Conservation (phyloP, 108 stramenopile species). For the Pseudonitzschia delicatissima region DNA sequence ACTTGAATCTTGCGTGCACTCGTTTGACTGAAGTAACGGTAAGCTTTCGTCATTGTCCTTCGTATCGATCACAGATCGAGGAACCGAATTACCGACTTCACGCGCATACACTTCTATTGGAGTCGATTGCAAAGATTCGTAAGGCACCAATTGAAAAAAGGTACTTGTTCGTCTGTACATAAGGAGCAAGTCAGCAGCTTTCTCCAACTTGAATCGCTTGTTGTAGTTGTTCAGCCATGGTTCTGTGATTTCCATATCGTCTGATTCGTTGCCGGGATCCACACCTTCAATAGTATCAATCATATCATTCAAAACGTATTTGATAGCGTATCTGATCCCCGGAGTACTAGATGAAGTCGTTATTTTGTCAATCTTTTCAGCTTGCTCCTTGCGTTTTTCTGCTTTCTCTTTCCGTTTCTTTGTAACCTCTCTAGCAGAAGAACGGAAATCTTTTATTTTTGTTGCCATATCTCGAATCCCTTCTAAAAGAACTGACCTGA, state of each 20-base stretch:
- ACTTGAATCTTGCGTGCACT: neutral
- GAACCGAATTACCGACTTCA: constrained; percentile 83
- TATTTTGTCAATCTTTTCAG: constrained; percentile 11
- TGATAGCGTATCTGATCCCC: constrained; percentile 9
- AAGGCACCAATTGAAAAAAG: constrained; percentile 74
- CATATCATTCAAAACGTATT: constrained; percentile 21
- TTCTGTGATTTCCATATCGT: constrained; percentile 8
- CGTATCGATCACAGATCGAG: constrained; percentile 39
- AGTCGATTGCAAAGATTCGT: constrained; percentile 64
- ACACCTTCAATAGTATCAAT: constrained; percentile 22
- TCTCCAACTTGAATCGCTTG: constrained; percentile 69
- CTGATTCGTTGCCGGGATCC: neutral
- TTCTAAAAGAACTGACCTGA: constrained; percentile 53
- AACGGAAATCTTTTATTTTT: constrained; percentile 44
- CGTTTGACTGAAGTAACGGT: neutral
- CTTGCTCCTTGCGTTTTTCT: constrained; percentile 6
- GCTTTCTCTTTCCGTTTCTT: constrained; percentile 5
- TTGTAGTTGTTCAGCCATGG: constrained; percentile 47
- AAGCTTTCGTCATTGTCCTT: neutral
- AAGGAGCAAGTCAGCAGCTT: constrained; percentile 81
- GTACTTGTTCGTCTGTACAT: constrained; percentile 76
- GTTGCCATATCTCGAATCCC: constrained; percentile 49
- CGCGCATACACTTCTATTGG: constrained; percentile 86
- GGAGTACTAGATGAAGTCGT: constrained; percentile 1
- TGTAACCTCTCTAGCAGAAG: constrained; percentile 8